Evolutionary conservation across 2,329 filamentous ascomycete species (phyloP).

Genomic region (Verticillium klebahnii): DNA sequence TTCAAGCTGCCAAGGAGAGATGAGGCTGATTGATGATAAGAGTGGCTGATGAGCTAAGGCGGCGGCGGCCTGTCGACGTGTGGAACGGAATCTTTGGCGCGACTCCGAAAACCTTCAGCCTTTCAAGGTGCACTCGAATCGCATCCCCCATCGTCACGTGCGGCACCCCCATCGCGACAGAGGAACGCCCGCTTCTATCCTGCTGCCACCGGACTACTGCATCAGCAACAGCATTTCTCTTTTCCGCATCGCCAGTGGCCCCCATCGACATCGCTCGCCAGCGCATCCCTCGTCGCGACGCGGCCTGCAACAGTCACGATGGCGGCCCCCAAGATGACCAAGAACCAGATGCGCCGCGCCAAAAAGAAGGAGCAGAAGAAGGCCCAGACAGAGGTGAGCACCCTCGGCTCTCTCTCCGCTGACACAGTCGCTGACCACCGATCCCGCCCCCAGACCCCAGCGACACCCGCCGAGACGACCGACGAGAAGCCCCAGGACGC

Average conservation of each 20-base stretch:
- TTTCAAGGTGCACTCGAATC: neutral
- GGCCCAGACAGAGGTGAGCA: conserved; percentile 47
- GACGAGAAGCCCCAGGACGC: conserved; percentile 19
- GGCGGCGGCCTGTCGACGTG: neutral
- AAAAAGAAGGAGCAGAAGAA: conserved; percentile 93
- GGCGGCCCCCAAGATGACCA: conserved; percentile 72
- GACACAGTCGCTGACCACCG: neutral
- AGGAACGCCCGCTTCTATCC: neutral
- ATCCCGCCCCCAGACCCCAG: neutral
- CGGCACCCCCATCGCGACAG: neutral
- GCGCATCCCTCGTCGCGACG: neutral
- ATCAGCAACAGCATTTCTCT: neutral
- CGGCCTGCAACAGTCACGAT: conserved; percentile 34
- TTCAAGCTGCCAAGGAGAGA: neutral
- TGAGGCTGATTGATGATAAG: neutral
- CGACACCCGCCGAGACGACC: conserved; percentile 14
- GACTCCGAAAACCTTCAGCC: neutral
- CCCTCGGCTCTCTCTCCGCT: neutral
- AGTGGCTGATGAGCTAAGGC: neutral
- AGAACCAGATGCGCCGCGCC: conserved; percentile 88
- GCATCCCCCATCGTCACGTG: neutral
- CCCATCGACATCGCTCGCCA: conserved; percentile 11
- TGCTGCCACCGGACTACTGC: neutral
- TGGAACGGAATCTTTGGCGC: neutral
- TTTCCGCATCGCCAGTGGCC: conserved; percentile 10